phyloP scores from a whole-genome alignment of 441 rosid species.

The Sinapis alba region DNA sequence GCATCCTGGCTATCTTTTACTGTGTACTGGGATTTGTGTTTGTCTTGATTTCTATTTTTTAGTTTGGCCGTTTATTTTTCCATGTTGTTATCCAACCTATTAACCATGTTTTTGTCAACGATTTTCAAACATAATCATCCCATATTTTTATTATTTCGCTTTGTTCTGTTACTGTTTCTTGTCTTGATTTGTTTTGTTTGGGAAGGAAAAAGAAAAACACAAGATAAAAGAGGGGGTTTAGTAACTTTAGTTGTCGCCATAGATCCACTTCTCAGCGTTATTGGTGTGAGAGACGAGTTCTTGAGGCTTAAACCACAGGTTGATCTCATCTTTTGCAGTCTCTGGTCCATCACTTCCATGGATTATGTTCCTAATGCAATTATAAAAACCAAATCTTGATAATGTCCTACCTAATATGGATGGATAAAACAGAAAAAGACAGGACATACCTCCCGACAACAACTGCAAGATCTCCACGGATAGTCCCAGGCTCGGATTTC shows the following conservation, averaged over 20 bases:
- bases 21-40: not conserved
- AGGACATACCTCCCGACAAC: slow-evolving; percentile 83
- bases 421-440: not conserved
- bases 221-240: not conserved
- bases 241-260: slow-evolving; percentile 68
- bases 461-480: slow-evolving; percentile 95
- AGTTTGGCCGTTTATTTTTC: too few relatives aligned
- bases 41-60: not conserved
- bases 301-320: slow-evolving; percentile 92
- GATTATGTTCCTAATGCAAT: slow-evolving; percentile 70
- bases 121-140: too few relatives aligned
- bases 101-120: too few relatives aligned
- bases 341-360: slow-evolving; percentile 98
- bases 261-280: slow-evolving; percentile 92
- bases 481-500: slow-evolving; percentile 97
- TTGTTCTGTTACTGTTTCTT: not conserved
- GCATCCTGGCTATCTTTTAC: not conserved
- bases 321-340: slow-evolving; percentile 90
- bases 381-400: not conserved
- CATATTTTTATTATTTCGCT: too few relatives aligned
- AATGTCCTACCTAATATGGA: not conserved
- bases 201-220: not conserved
- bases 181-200: slow-evolving; percentile 13
- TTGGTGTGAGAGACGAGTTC: slow-evolving; percentile 79
- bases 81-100: too few relatives aligned